A percentile compares a stretch with the other conserved stretches of the same genome.
phyloP scores from a whole-genome alignment of 148 eudicot genomes.

The Rhododendron mucronatum region DNA sequence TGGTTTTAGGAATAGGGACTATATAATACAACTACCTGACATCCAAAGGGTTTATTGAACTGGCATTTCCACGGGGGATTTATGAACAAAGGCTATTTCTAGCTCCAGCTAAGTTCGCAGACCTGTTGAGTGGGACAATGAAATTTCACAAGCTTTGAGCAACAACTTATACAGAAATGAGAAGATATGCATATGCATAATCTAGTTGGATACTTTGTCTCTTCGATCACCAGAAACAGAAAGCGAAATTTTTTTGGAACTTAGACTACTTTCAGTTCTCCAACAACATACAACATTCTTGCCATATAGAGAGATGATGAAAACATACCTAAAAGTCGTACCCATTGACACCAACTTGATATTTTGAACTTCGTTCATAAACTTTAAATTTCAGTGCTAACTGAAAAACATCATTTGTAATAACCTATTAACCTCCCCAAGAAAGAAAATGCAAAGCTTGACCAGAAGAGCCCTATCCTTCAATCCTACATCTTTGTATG shows the following conservation, averaged over 20 bases:
- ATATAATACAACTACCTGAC: neutral
- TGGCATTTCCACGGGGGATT: neutral
- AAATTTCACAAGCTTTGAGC: neutral
- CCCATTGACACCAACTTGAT: neutral
- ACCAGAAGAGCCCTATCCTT: neutral
- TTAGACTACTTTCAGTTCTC: neutral
- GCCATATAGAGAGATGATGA: neutral
- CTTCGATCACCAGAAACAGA: neutral
- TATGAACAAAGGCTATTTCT: neutral
- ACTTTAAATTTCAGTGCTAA: neutral
- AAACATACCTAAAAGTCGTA: neutral
- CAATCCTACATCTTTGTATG: constrained; percentile 24
- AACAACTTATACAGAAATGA: neutral
- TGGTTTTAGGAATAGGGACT: neutral
- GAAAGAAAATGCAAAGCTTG: neutral
- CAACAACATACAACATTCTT: neutral
- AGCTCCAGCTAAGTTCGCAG: neutral
- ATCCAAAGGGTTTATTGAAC: neutral
- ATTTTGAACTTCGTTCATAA: neutral
- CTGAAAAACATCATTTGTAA: neutral
- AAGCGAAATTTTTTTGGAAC: neutral
- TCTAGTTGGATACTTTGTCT: neutral
- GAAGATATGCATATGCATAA: neutral
- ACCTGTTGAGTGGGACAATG: neutral
- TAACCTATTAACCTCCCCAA: neutral